Evolutionary conservation across 768 basidiomycete species (phyloP), one percentile per base, ranked within the genome.

Genomic region (Megacollybia marginata): DNA sequence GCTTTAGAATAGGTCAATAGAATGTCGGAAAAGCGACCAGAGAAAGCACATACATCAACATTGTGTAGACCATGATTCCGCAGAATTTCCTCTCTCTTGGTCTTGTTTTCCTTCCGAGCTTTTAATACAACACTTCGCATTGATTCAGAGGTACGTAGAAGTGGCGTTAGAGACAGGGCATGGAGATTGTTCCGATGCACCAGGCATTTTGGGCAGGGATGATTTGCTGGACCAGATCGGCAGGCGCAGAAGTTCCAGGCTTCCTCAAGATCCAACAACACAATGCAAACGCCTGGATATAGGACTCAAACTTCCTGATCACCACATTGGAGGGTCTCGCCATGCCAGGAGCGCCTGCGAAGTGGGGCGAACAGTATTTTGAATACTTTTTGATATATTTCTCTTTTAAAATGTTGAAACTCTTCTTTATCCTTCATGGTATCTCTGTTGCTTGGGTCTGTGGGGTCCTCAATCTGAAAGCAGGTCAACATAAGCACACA

Each of bases 121-220:
- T n/a, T n/a, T n/a, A n/a, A n/a, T n/a, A n/a, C n/a, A n/a, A n/a
- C n/a, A n/a, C n/a, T n/a, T n/a, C n/a, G n/a, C n/a, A n/a, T n/a
- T n/a, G n/a, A n/a, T n/a, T n/a, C n/a, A n/a, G n/a, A n/a, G n/a
- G n/a, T n/a, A n/a, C n/a, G n/a, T n/a, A n/a, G n/a, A n/a, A n/a
- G n/a, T n/a, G 35, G 16, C 35, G 10, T 36, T 16, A 36, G 35
- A 10, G 35, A 36, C 10, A 36, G 35, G 16, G 43, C 10, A 44
- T 64, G 54, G n/a, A 63, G 59, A 28, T 61, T 47, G 6, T 10
- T 11, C 16, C 62, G 45, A 2, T 47, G 40, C 11, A 65, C 62
- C 3, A 65, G 59, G 31, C 65, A 67, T 46, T 60, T 58, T 0
- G 64, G 60, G 46, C 66, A 67, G n/a, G 65, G 65, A 48, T 57